Base-by-base conservation (phyloP, 768 basidiomycete species). In the Cystofilobasidium capitatum region DNA sequence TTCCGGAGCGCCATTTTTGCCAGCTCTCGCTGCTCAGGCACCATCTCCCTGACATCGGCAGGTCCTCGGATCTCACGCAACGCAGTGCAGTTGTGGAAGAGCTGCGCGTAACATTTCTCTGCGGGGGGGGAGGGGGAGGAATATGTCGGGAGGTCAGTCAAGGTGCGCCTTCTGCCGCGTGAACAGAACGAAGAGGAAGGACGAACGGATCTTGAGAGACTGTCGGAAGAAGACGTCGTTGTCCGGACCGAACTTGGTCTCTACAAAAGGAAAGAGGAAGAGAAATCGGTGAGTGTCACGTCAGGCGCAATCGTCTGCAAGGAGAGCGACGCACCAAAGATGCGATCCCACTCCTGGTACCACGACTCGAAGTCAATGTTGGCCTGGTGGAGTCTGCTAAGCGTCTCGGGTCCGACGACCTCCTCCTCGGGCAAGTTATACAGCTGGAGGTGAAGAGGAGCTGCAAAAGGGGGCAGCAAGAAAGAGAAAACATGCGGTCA, bases 1-100 rank as follows among this genome's bases (percentile, higher is more conserved):
- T 90, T 89, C 62, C 84, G 80, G 71, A 96, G 89, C 20, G 91
- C 91, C 59, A 85, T 81, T 66, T 91, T 80, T 9, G 91, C 91
- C 31, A 96, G 80, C 9, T 88, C 84, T 69, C 84, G 81, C 77
- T 96, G 92, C 24, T 83, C 82, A 14, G 80, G 76, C 1, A 86
- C 87, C 88, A 94, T 91, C 63, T 84, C 86, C 71, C 86, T 83
- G 2, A 90, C 88, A 75, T 94, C 92, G 55, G 88, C 87, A 1
- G 88, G 88, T 22, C 88, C 86, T 70, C 88, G 85, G 66, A 97
- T 88, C 12, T 76, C 74, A 40, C 76, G 62, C 16, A 77, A 62
- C 0, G 65, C 24, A 75, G 71, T 62, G 33, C 74, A 76, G 61
- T 77, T 77, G 71, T 76, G 75, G 65, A 78, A 78, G 8, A 78